These are phyloP conservation scores for Solanum hybrid DNA, from an alignment of 305 asterid species.

Conservation along the genomic window DNA sequence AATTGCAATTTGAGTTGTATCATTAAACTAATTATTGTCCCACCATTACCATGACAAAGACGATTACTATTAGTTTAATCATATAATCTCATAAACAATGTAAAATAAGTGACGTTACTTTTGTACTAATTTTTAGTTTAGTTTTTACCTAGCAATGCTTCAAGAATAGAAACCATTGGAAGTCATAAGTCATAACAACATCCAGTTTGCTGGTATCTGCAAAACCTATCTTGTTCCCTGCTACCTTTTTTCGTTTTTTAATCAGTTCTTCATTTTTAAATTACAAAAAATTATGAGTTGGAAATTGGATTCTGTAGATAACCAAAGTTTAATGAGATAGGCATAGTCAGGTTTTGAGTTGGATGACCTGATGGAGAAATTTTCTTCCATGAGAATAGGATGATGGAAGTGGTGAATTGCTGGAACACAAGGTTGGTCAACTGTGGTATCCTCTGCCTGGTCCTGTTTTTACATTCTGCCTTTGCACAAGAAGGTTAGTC, in stretches of 20 bases:
- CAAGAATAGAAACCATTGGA: conserved; percentile 1
- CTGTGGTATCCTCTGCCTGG: conserved; percentile 23
- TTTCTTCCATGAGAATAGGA: conserved; percentile 30
- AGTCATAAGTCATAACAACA: not conserved
- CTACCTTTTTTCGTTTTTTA: not conserved
- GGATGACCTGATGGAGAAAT: conserved; percentile 32
- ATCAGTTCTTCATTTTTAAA: not conserved
- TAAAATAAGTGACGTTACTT: conserved; percentile 6
- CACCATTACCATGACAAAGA: conserved; percentile 22
- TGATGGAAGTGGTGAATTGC: conserved; percentile 45
- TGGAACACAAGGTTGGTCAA: conserved; percentile 21
- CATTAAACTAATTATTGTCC: conserved; percentile 18
- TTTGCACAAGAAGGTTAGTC: conserved; percentile 56
- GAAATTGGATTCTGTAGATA: not conserved
- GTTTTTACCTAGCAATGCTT: not conserved
- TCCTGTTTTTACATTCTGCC: conserved; percentile 21
- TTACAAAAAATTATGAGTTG: not conserved
- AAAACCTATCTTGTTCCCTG: not conserved
- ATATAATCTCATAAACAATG: conserved; percentile 15
- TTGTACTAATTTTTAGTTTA: not conserved
- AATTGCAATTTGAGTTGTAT: conserved; percentile 7
- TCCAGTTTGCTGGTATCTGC: not conserved
- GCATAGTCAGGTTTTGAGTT: conserved; percentile 18
- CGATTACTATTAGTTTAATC: conserved; percentile 24
- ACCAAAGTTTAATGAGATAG: not conserved